phyloP scores from a whole-genome alignment of 2,329 filamentous ascomycete species.

The Grosmannia huntii region DNA sequence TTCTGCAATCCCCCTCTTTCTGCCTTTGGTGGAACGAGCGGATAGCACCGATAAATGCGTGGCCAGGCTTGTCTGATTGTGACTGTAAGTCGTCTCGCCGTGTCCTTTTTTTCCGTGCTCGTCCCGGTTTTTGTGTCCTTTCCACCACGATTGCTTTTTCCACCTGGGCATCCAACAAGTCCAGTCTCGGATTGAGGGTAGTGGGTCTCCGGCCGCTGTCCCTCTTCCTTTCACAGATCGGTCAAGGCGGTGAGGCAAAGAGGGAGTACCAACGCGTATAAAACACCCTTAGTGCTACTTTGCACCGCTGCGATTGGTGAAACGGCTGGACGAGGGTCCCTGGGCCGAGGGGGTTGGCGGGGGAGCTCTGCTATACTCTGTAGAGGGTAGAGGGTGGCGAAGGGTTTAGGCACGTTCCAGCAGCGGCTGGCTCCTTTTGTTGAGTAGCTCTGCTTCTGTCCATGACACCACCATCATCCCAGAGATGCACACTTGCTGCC shows the following conservation, averaged over 20 bases:
- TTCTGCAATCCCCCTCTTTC: background rate
- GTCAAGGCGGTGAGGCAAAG: conserved; percentile 7
- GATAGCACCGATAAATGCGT: background rate
- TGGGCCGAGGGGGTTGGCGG: background rate
- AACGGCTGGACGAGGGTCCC: background rate
- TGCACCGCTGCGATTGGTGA: conserved; percentile 1
- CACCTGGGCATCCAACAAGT: background rate
- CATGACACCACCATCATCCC: background rate
- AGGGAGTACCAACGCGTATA: background rate
- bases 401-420: background rate
- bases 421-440: background rate
- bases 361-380: background rate
- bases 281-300: conserved; percentile 1
- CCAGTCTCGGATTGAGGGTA: background rate
- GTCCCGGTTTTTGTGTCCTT: background rate
- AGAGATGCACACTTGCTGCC: background rate
- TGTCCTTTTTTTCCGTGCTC: background rate
- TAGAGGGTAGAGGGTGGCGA: background rate
- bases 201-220: background rate
- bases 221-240: background rate
- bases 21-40: background rate
- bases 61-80: background rate
- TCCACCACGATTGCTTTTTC: background rate
- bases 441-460: background rate
- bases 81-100: background rate